phyloP scores from a whole-genome alignment of 257 asterid genomes.

The Primulina eburnea region DNA sequence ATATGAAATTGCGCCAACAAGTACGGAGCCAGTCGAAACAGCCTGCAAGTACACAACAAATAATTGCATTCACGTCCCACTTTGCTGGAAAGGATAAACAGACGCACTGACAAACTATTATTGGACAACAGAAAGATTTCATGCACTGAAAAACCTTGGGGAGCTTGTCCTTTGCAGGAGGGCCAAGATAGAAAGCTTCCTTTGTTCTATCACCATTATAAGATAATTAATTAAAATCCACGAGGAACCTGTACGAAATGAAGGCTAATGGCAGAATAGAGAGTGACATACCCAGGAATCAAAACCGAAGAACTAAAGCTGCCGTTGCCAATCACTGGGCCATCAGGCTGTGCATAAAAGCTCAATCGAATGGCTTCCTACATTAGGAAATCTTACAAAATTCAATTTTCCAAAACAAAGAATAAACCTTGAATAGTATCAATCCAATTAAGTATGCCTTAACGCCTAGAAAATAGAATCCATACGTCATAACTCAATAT shows the following conservation, averaged over 20 bases:
- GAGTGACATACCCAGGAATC: slow-evolving; percentile 73
- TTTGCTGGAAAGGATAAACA: slow-evolving; percentile 4
- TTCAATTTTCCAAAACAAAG: too few species aligned
- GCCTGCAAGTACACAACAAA: slow-evolving; percentile 53
- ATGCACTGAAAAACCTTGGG: slow-evolving; percentile 63
- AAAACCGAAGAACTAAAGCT: slow-evolving; percentile 73
- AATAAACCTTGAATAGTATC: slow-evolving; percentile 8
- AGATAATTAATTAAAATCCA: slow-evolving; percentile 13
- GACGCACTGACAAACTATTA: slow-evolving; percentile 18
- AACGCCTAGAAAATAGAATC: neutral
- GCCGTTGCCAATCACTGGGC: slow-evolving; percentile 70
- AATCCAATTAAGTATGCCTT: neutral
- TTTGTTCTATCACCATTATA: slow-evolving; percentile 43
- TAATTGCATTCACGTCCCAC: slow-evolving; percentile 11
- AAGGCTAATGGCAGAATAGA: slow-evolving; percentile 21
- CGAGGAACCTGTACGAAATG: slow-evolving; percentile 8
- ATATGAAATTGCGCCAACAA: slow-evolving; percentile 76
- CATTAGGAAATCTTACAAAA: slow-evolving; percentile 5
- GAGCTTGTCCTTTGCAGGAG: slow-evolving; percentile 86
- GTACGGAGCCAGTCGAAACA: slow-evolving; percentile 69
- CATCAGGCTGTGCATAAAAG: slow-evolving; percentile 92
- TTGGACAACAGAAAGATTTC: slow-evolving; percentile 20
- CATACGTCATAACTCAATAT: neutral
- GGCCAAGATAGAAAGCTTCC: slow-evolving; percentile 92
- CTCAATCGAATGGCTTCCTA: slow-evolving; percentile 72